Percentiles rank a stretch among this genome's conserved stretches.
These are phyloP conservation scores for Aspergillus conjunctus DNA, from an alignment of 495 filamentous ascomycete genomes.

Conservation along the genomic window DNA sequence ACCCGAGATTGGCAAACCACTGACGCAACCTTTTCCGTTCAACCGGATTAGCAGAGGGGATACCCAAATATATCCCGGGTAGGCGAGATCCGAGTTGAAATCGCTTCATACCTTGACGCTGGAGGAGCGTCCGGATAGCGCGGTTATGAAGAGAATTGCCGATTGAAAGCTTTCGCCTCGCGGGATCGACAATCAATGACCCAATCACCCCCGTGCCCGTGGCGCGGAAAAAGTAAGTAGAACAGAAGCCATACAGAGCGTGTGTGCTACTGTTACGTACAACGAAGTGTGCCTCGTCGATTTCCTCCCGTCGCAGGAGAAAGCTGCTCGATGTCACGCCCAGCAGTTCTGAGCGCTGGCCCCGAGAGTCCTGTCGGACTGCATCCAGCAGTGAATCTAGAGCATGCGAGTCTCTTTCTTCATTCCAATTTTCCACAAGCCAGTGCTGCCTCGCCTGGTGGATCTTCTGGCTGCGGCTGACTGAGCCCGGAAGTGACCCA, in stretches of 20 bases:
- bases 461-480: conserved; percentile 79
- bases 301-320: conserved; percentile 62
- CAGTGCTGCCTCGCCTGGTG: conserved; percentile 82
- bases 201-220: conserved; percentile 75
- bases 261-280: conserved; percentile 89
- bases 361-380: conserved; percentile 60
- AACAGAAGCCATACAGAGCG: conserved; percentile 84
- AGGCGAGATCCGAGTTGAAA: conserved; percentile 79
- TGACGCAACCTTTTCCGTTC: conserved; percentile 62
- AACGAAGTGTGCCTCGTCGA: conserved; percentile 83
- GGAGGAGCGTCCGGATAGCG: conserved; percentile 70
- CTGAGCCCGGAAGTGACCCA: conserved; percentile 75
- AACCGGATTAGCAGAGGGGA: conserved; percentile 63
- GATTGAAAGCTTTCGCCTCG: conserved; percentile 80
- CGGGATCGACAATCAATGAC: conserved; percentile 79
- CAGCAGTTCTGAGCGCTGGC: conserved; percentile 59
- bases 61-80: conserved; percentile 77
- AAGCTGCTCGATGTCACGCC: conserved; percentile 76
- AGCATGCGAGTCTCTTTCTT: conserved; percentile 69
- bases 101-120: conserved; percentile 67
- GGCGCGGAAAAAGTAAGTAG: conserved; percentile 75
- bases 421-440: conserved; percentile 84
- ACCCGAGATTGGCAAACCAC: conserved; percentile 69
- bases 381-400: conserved; percentile 68
- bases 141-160: conserved; percentile 82